phyloP scores from a whole-genome alignment of 2,329 filamentous ascomycete species.

The Colletotrichum spaethianum region DNA sequence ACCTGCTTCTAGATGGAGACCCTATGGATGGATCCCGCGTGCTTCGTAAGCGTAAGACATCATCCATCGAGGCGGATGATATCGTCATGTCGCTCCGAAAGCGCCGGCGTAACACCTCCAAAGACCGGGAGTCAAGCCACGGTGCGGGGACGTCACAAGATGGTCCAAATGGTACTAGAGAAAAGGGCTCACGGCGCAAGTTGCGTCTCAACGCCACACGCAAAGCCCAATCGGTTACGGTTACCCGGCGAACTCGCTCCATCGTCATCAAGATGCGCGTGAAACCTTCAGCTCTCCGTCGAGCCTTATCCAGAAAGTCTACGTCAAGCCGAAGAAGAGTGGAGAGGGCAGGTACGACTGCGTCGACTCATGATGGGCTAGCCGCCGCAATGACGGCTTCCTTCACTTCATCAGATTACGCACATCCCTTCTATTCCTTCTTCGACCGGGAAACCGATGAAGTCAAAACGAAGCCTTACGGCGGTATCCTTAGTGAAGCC shows the following conservation, averaged over 20 bases:
- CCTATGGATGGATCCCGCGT: constrained; percentile 82
- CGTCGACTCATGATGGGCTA: constrained; percentile 45
- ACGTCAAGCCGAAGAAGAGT: constrained; percentile 66
- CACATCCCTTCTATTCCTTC: constrained; percentile 88
- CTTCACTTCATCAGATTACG: constrained; percentile 65
- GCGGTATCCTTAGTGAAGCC: constrained; percentile 88
- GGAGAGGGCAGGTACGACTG: constrained; percentile 50
- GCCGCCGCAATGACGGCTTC: constrained; percentile 43
- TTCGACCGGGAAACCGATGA: constrained; percentile 92
- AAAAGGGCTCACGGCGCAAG: constrained; percentile 66
- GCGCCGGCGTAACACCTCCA: constrained; percentile 64
- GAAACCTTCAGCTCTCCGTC: constrained; percentile 70
- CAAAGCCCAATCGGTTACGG: constrained; percentile 55
- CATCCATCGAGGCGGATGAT: constrained; percentile 76
- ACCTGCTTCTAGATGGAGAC: constrained; percentile 79
- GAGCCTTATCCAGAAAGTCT: constrained; percentile 71
- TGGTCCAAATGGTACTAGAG: constrained; percentile 47
- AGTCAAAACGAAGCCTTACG: constrained; percentile 92
- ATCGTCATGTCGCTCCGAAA: constrained; percentile 66
- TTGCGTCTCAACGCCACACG: constrained; percentile 67
- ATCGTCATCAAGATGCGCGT: constrained; percentile 73
- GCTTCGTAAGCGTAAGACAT: constrained; percentile 87
- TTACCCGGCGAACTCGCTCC: constrained; percentile 46
- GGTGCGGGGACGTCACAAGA: constrained; percentile 53
- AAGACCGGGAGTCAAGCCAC: constrained; percentile 55